Percentiles rank a stretch among this genome's conserved stretches.
phyloP scores from a whole-genome alignment of 768 basidiomycete genomes.

The Russula ochroleuca region DNA sequence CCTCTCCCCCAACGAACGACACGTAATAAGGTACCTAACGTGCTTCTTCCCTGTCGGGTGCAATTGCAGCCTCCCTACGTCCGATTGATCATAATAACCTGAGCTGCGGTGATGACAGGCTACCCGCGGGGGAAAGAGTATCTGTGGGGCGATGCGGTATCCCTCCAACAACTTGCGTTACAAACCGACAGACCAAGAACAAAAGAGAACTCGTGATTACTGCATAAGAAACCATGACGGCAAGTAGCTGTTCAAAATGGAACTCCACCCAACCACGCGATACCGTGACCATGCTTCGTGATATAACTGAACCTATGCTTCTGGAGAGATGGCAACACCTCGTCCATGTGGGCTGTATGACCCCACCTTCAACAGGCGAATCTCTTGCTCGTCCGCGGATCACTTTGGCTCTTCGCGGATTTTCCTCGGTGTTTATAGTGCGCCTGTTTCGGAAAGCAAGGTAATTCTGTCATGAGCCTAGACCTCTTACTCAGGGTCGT shows the following conservation, averaged over 20 bases:
- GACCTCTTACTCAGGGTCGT: background rate
- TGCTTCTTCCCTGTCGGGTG: background rate
- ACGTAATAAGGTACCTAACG: background rate
- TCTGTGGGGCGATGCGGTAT: background rate
- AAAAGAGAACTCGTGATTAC: background rate
- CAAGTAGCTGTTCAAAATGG: background rate
- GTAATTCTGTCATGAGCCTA: background rate
- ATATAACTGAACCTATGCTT: background rate
- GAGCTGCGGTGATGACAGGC: background rate
- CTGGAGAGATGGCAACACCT: conserved; percentile 1
- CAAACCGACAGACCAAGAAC: background rate
- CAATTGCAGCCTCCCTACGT: background rate
- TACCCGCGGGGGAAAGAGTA: background rate
- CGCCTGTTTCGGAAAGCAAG: background rate
- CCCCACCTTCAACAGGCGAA: background rate
- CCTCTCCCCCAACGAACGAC: background rate
- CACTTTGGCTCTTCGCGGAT: background rate
- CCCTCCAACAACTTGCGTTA: background rate
- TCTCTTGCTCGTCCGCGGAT: background rate
- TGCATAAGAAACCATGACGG: background rate
- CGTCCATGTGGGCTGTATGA: background rate
- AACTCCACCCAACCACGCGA: background rate
- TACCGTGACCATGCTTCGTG: background rate
- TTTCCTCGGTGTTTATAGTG: background rate
- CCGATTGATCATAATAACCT: background rate